Base-by-base conservation (phyloP, 75 land plant genomes). In the Pinus albicaulis region DNA sequence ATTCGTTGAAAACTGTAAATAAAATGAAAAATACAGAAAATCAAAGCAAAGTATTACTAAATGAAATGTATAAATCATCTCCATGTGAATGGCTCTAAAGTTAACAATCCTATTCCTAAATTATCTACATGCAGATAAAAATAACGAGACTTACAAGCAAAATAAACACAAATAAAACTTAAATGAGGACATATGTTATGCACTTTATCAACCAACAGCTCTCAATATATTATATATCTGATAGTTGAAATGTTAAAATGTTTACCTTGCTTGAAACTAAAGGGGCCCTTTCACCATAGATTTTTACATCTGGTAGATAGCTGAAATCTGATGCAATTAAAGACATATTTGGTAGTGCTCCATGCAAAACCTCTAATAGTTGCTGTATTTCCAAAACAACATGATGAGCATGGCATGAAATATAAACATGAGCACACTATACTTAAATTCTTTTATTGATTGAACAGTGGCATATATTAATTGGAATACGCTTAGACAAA, bases 301-400 rank as follows among this genome's bases (percentile, higher is more conserved):
- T 61, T 76, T 53, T 92, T 58, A 96, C 94, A 84, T 94, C 98
- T 53, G 99, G 99, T 36, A 96, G 93, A 78, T 78, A 86, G 80
- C 90, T 94, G 85, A 96, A 96, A 80, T 96, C 99, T 11, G 98
- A 90, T 59, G 89, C 88, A 72, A 96, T 86, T 55, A 96, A 83
- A 38, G 91, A 87, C 98, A 95, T 89, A 71, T 95, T 95, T 70
- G 98, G 98, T 41, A 91, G 71, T 11, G 82, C 81, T 16, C 78
- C 80, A 81, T 95, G 94, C 34, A 95, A 78, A 73, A 78, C 80
- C 44, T 95, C 94, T 41, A 95, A 63, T 20, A 95, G 81, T 92
- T 94, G 82, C 99, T 96, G 91, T 25, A 73, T 73, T 22, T 28
- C 13, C n/a, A 76, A 19, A 23, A 6, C 19, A 77, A 22, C 68